These are phyloP conservation scores for Salix exigua DNA, from an alignment of 345 rosid species.

Conservation along the genomic window DNA sequence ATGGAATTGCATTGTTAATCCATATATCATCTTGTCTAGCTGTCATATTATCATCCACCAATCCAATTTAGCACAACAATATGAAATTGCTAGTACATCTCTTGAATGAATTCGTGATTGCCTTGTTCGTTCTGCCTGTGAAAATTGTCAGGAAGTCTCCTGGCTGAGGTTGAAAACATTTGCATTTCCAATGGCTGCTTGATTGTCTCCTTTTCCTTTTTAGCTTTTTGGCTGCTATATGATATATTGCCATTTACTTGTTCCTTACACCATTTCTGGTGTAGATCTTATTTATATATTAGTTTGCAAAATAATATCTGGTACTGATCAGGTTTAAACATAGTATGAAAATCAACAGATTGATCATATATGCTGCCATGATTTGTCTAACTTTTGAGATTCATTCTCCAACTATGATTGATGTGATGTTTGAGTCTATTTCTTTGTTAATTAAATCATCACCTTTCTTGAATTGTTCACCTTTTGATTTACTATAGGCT, in stretches of 20 bases:
- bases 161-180: background rate
- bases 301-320: background rate
- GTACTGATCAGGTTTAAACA: background rate
- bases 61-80: background rate
- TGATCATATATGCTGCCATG: background rate
- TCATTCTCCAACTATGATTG: background rate
- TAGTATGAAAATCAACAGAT: background rate
- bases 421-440: background rate
- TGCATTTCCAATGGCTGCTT: background rate
- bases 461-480: background rate
- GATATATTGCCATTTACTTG: background rate
- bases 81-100: background rate
- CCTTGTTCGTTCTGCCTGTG: background rate
- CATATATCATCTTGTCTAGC: background rate
- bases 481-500: slow-evolving; percentile 41
- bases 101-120: background rate
- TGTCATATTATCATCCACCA: background rate
- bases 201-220: background rate
- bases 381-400: too few relatives aligned
- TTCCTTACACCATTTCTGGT: background rate
- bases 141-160: background rate
- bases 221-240: too few relatives aligned
- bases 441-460: background rate
- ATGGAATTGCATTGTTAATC: background rate
- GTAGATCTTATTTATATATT: background rate